Evolutionary conservation across 768 basidiomycete genomes (phyloP).

Genomic region (Ephemerocybe angulata): DNA sequence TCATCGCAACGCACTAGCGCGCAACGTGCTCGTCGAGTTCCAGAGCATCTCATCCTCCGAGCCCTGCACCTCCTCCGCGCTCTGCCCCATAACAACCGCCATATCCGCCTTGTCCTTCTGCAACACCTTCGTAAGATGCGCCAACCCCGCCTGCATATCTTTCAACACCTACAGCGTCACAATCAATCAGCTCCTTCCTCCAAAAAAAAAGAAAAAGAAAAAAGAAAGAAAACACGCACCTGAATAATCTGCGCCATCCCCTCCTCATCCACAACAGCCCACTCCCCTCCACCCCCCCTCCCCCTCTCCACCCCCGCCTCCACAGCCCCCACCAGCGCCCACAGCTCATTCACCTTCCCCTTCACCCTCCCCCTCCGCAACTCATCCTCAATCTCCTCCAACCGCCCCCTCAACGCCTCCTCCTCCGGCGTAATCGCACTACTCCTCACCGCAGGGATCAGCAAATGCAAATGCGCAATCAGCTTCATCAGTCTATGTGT

Average conservation of each 20-base stretch:
- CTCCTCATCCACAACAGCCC: slow-evolving; percentile 86
- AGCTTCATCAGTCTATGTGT: slow-evolving; percentile 66
- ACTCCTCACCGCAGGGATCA: slow-evolving; percentile 73
- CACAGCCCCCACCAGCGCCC: slow-evolving; percentile 78
- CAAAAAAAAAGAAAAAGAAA: slow-evolving; percentile 4
- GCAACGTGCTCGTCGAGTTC: slow-evolving; percentile 33
- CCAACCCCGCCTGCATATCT: slow-evolving; percentile 77
- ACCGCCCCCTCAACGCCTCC: slow-evolving; percentile 62
- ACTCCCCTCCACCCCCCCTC: slow-evolving; percentile 47
- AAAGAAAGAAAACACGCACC: slow-evolving; percentile 35
- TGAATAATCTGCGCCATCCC: slow-evolving; percentile 73
- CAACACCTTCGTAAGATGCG: slow-evolving; percentile 74
- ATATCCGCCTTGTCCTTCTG: slow-evolving; percentile 63
- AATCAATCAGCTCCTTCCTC: too few relatives aligned
- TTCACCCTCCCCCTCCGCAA: slow-evolving; percentile 60
- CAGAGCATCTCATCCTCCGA: slow-evolving; percentile 30
- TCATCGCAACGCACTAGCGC: slow-evolving; percentile 36
- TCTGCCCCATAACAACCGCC: slow-evolving; percentile 55
- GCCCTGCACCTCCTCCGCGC: slow-evolving; percentile 15
- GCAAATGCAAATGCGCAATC: slow-evolving; percentile 72
- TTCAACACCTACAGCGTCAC: slow-evolving; percentile 74
- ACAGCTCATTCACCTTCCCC: slow-evolving; percentile 77
- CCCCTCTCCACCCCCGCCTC: slow-evolving; percentile 55
- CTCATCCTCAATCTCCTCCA: slow-evolving; percentile 77
- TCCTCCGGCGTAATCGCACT: slow-evolving; percentile 78